Percentiles rank a stretch among this genome's conserved stretches.
Conservation (phyloP, 1,139 yeast species). For the Ashbya aceris region DNA sequence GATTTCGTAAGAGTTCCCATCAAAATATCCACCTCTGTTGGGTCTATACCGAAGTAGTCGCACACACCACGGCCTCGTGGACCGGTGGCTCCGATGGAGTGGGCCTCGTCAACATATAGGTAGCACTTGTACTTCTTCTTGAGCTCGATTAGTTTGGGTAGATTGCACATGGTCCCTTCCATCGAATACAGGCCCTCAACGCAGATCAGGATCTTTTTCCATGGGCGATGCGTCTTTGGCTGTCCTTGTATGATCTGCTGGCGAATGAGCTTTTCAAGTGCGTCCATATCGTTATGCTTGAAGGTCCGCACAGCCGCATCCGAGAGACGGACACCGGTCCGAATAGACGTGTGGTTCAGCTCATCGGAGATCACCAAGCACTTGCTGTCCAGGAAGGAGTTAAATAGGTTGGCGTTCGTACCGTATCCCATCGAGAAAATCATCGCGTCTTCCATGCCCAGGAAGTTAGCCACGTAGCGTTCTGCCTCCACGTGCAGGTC, state of each 20-base stretch:
- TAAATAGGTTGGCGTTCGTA: slow-evolving; percentile 86
- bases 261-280: slow-evolving; percentile 68
- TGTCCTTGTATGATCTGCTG: slow-evolving; percentile 94
- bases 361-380: slow-evolving; percentile 91
- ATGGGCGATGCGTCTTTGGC: slow-evolving; percentile 92
- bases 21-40: slow-evolving; percentile 67
- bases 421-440: slow-evolving; percentile 93
- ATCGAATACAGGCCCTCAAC: slow-evolving; percentile 95
- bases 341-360: slow-evolving; percentile 88
- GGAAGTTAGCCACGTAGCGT: slow-evolving; percentile 66
- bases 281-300: slow-evolving; percentile 84
- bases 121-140: slow-evolving; percentile 83
- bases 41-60: slow-evolving; percentile 78
- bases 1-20: slow-evolving; percentile 98
- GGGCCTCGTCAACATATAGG: slow-evolving; percentile 93
- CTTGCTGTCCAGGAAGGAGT: slow-evolving; percentile 74
- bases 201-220: slow-evolving; percentile 88
- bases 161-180: slow-evolving; percentile 94
- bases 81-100: slow-evolving; percentile 96
- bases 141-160: slow-evolving; percentile 67
- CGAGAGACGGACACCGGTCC: slow-evolving; percentile 88
- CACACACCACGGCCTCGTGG: slow-evolving; percentile 90
- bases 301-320: slow-evolving; percentile 91
- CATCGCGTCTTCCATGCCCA: slow-evolving; percentile 85
- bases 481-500: slow-evolving; percentile 73